Conservation (phyloP, 768 basidiomycete species). For the Lactarius hatsudake region DNA sequence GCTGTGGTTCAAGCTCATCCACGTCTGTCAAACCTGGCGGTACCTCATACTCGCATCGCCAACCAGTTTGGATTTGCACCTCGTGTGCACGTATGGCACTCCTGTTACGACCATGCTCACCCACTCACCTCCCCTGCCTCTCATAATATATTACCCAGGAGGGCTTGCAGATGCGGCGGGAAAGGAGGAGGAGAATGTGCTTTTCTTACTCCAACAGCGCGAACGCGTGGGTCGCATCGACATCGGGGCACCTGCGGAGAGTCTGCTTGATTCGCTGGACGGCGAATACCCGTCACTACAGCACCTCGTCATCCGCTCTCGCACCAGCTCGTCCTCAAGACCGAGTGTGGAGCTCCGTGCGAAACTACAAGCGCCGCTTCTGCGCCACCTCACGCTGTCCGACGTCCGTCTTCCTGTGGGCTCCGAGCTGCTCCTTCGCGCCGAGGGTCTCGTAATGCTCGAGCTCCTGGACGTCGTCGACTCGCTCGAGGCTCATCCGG, state of each 20-base stretch:
- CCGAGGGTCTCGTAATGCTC: background rate
- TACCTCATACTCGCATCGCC: background rate
- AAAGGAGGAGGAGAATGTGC: background rate
- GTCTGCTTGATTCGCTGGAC: background rate
- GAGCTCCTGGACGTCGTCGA: background rate
- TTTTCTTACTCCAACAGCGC: background rate
- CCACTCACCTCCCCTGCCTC: constrained; percentile 1
- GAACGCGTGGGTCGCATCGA: constrained; percentile 8
- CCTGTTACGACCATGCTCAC: background rate
- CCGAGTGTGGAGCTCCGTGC: background rate
- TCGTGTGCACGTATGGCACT: constrained; percentile 7
- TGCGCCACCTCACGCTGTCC: background rate
- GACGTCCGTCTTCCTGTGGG: background rate
- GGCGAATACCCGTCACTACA: constrained; percentile 2
- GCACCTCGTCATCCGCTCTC: background rate
- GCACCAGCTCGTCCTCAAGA: too few species aligned
- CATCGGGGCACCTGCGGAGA: background rate
- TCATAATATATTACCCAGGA: constrained; percentile 5
- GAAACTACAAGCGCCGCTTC: background rate
- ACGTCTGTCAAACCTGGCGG: background rate
- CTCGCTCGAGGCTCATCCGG: background rate
- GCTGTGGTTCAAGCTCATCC: too few species aligned
- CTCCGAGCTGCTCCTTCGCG: background rate
- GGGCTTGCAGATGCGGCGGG: background rate
- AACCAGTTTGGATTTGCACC: background rate